Evolutionary conservation across 2,329 filamentous ascomycete species (phyloP).

Genomic region (Dactylonectria estremocensis): DNA sequence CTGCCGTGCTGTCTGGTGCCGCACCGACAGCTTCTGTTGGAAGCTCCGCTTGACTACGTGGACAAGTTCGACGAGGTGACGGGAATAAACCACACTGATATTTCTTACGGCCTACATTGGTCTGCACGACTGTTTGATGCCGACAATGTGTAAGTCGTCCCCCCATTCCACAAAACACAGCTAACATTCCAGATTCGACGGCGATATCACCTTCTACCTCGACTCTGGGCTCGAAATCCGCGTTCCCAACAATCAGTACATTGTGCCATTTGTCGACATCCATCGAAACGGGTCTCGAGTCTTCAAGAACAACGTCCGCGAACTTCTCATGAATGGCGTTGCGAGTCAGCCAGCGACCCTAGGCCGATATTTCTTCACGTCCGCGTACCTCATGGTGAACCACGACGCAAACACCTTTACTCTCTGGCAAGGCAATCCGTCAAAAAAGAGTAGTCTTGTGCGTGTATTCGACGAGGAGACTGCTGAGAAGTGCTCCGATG

Average conservation of each 20-base stretch:
- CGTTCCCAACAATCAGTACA: constrained; percentile 50
- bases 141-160: constrained; percentile 24
- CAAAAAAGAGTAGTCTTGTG: constrained; percentile 26
- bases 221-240: constrained; percentile 48
- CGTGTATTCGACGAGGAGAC: constrained; percentile 32
- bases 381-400: constrained; percentile 56
- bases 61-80: constrained; percentile 40
- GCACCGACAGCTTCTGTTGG: constrained; percentile 49
- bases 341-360: constrained; percentile 43
- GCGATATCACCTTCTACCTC: constrained; percentile 50
- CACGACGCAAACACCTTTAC: constrained; percentile 53
- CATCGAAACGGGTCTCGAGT: constrained; percentile 45
- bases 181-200: constrained; percentile 39
- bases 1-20: constrained; percentile 52
- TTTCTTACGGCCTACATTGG: constrained; percentile 37
- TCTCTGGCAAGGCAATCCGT: constrained; percentile 53
- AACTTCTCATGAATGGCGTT: constrained; percentile 46
- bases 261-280: constrained; percentile 48
- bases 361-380: constrained; percentile 53
- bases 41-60: constrained; percentile 43
- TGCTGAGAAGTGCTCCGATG: constrained; percentile 14
- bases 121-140: constrained; percentile 34
- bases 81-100: constrained; percentile 22
- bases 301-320: constrained; percentile 32
- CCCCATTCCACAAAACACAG: not conserved